Conservation (phyloP, 2,329 filamentous ascomycete species). For the Aspergillus viridinutans region DNA sequence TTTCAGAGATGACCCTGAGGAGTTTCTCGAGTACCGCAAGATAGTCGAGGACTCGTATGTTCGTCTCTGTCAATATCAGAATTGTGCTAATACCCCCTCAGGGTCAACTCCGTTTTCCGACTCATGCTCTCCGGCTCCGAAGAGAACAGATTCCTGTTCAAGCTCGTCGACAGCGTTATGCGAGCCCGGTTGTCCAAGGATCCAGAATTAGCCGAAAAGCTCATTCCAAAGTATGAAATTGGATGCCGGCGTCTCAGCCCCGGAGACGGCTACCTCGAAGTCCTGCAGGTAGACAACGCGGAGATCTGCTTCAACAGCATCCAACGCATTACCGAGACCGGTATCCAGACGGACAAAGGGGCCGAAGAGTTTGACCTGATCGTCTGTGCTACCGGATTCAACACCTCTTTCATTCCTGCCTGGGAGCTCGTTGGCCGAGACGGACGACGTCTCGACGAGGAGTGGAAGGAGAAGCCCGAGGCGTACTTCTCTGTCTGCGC, state of each 20-base stretch:
- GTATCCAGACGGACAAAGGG: conserved; percentile 17
- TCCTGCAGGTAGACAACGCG: conserved; percentile 22
- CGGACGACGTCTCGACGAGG: conserved; percentile 14
- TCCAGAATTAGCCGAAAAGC: conserved; percentile 15
- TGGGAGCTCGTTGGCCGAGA: conserved; percentile 32
- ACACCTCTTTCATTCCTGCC: conserved; percentile 34
- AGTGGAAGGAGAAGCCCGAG: conserved; percentile 19
- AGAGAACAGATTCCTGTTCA: conserved; percentile 4
- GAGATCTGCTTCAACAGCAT: conserved; percentile 17
- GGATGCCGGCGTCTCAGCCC: conserved; percentile 28
- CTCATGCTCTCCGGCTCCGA: conserved; percentile 12
- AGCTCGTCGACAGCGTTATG: conserved; percentile 12
- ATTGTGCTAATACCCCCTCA: conserved; percentile 2
- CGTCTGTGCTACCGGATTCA: conserved; percentile 41
- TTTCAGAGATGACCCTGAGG: conserved; percentile 15
- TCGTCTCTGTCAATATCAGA: background rate
- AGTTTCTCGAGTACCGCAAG: conserved; percentile 18
- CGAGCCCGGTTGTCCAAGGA: conserved; percentile 13
- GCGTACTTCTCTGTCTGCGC: conserved; percentile 23
- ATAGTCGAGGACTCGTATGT: conserved; percentile 17
- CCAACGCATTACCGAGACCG: conserved; percentile 16
- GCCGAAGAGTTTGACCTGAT: conserved; percentile 25
- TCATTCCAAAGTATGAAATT: conserved; percentile 22
- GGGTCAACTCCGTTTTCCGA: conserved; percentile 10
- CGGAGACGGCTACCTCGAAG: conserved; percentile 26